A percentile compares a stretch with the other conserved stretches of the same genome.
Conservation (phyloP, 2,329 filamentous ascomycete genomes). For the Xylaria sp. region DNA sequence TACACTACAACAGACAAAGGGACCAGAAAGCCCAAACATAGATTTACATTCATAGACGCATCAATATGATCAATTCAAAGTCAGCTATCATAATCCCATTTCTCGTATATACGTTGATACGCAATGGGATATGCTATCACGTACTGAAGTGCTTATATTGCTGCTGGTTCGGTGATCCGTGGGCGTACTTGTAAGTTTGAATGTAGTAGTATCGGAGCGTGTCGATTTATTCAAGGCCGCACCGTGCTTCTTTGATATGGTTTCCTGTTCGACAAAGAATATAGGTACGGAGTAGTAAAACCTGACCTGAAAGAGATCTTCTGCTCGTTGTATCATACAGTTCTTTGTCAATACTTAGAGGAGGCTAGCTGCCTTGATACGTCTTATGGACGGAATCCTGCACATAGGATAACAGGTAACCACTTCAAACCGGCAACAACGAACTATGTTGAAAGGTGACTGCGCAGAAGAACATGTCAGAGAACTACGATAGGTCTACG, state of each 20-base stretch:
- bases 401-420: background rate
- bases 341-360: conserved; percentile 31
- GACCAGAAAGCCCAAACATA: background rate
- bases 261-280: conserved; percentile 24
- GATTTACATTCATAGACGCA: background rate
- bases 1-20: background rate
- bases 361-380: conserved; percentile 8
- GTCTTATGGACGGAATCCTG: background rate
- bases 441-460: conserved; percentile 1
- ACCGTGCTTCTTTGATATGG: conserved; percentile 28
- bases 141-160: background rate
- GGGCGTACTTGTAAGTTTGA: background rate
- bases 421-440: conserved; percentile 9
- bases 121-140: background rate
- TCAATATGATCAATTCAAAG: background rate
- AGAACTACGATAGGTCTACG: conserved; percentile 15
- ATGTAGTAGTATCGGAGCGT: background rate
- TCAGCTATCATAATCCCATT: background rate
- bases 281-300: background rate
- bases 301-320: conserved; percentile 19
- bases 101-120: background rate
- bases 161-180: background rate
- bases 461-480: conserved; percentile 29
- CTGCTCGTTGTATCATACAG: conserved; percentile 2
- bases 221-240: background rate